A percentile compares a stretch with the other conserved stretches of the same genome.
Conservation (phyloP, 495 filamentous ascomycete species). For the Penicillium ucsense region DNA sequence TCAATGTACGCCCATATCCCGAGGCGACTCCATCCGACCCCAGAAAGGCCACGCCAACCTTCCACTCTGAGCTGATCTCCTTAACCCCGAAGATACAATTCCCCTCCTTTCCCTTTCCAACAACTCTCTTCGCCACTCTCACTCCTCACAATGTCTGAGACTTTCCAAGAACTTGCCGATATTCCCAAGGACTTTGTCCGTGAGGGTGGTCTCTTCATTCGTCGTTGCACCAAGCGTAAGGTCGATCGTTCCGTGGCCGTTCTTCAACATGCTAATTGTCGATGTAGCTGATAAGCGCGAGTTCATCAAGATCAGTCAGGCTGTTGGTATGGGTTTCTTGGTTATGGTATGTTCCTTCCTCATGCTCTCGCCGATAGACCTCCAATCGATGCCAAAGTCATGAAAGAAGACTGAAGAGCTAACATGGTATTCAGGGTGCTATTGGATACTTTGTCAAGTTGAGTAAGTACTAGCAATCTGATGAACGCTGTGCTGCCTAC, state of each 20-base stretch:
- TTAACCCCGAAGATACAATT: not conserved
- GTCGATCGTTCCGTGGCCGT: constrained; percentile 7
- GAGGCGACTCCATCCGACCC: not conserved
- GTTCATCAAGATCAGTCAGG: constrained; percentile 92
- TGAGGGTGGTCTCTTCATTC: constrained; percentile 74
- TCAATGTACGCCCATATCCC: not conserved
- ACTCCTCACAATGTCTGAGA: constrained; percentile 52
- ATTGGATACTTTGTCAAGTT: constrained; percentile 94
- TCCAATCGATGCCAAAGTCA: no score
- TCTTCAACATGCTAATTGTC: constrained; percentile 8
- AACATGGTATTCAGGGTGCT: constrained; percentile 23
- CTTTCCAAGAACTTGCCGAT: constrained; percentile 68
- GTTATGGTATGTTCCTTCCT: constrained; percentile 54
- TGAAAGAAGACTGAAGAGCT: not conserved
- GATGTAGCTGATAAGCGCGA: constrained; percentile 64
- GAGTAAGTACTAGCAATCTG: constrained; percentile 43
- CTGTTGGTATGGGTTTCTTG: constrained; percentile 85
- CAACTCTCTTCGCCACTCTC: not conserved
- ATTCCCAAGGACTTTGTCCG: constrained; percentile 74
- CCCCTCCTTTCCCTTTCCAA: constrained; percentile 2
- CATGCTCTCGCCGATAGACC: not conserved
- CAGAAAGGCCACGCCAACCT: constrained; percentile 4
- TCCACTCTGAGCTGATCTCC: constrained; percentile 3
- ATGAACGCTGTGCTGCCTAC: not conserved
- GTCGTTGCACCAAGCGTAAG: constrained; percentile 75